Evolutionary conservation across 805 yeast species (phyloP), one percentile per base, ranked within the genome.

Genomic region (Barnettozyma pratensis): DNA sequence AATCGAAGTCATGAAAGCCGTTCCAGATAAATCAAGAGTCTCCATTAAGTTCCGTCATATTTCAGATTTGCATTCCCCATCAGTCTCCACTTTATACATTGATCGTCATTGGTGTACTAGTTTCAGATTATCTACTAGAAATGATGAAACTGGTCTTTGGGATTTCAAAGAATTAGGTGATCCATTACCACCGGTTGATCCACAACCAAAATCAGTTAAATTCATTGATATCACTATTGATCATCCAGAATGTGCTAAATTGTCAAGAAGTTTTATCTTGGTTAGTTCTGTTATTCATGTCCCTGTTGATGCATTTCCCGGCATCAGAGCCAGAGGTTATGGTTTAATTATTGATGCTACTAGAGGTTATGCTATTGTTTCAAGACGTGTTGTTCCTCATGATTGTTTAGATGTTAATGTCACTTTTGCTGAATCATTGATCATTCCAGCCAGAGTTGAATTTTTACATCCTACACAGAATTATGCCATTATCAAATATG

Each of bases 381-480:
- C 96, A 3, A 75, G 97, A 51, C 74, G 81, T 50, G 73, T 78
- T 47, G 87, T 90, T 28, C 96, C 96, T 7, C 96, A 89, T 67
- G 96, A 87, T 56, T 71, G 75, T 57, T 50, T 70, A 37, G 96
- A 91, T 64, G 74, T 90, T 27, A 73, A 79, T 42, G 75, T 91
- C 25, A 81, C 91, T 3, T 79, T 91, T 61, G 96, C 97, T 4
- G 96, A 91, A 54, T 85, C 96, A 1, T 79, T 87, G 26, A 80
- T 83, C 54, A 76, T 90, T 11, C 88, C 95, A 0, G 97, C 85
- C 1, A 74, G 80, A 53, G 94, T 90, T 28, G 81, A 81, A 26
- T 91, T 89, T 57, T 69, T 88, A 59, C 97, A 90, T 62, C 97
- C 97, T 34, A 80, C 87, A 36, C 87, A 85, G 57, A 90, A 90